phyloP scores from a whole-genome alignment of 2,329 filamentous ascomycete genomes.

The Cryphonectria japonica region DNA sequence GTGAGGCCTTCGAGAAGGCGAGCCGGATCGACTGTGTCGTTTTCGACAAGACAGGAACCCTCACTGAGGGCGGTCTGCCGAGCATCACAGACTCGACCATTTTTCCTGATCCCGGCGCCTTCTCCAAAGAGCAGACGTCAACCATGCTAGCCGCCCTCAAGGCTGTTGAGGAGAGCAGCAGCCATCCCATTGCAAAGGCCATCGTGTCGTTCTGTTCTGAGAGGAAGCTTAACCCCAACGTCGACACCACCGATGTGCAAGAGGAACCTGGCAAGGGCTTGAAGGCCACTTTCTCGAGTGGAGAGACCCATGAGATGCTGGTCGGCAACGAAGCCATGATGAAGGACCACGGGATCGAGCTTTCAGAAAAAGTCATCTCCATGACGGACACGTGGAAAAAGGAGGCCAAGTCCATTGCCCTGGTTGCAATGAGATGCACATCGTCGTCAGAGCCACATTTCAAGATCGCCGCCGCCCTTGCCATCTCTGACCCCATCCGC shows the following conservation, averaged over 20 bases:
- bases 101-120: conserved; percentile 38
- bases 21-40: conserved; percentile 78
- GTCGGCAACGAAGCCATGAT: conserved; percentile 78
- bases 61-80: conserved; percentile 75
- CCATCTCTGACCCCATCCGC: conserved; percentile 81
- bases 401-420: conserved; percentile 66
- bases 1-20: conserved; percentile 84
- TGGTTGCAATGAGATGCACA: conserved; percentile 52
- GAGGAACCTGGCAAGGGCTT: conserved; percentile 76
- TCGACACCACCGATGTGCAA: conserved; percentile 51
- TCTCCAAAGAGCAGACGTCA: conserved; percentile 34
- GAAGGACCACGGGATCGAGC: conserved; percentile 48
- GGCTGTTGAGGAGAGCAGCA: conserved; percentile 70
- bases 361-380: conserved; percentile 42
- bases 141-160: conserved; percentile 58
- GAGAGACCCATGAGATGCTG: conserved; percentile 54
- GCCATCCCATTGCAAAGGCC: conserved; percentile 75
- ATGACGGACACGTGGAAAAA: conserved; percentile 61
- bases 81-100: conserved; percentile 62
- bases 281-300: conserved; percentile 54
- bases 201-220: conserved; percentile 64
- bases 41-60: conserved; percentile 87
- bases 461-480: conserved; percentile 66
- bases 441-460: conserved; percentile 4
- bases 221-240: conserved; percentile 36